Conservation (phyloP, 192 early-diverging fungal genomes). For the Backusella tarrabulga region DNA sequence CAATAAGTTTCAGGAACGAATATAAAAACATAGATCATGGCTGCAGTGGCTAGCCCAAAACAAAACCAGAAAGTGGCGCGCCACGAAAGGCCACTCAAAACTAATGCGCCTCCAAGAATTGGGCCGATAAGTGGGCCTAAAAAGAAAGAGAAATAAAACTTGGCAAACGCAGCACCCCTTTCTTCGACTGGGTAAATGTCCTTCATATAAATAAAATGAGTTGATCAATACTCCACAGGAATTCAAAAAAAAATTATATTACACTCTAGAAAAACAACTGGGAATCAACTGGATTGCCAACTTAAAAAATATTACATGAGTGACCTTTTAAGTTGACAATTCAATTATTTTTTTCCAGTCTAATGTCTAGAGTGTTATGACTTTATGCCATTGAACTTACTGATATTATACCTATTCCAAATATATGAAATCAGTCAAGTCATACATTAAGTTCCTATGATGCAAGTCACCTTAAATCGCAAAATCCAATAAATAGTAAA, state of each 20-base stretch:
- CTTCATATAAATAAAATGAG: constrained; percentile 11
- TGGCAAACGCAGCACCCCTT: constrained; percentile 29
- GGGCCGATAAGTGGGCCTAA: constrained; percentile 15
- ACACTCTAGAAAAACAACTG: neutral
- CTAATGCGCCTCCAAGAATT: constrained; percentile 6
- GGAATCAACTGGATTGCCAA: no score
- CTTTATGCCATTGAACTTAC: no score
- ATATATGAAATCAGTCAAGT: no score
- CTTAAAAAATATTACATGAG: no score
- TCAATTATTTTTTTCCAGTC: no score
- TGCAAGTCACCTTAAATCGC: no score
- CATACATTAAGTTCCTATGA: no score
- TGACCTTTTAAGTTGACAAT: no score
- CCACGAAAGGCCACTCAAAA: constrained; percentile 36
- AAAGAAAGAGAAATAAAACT: constrained; percentile 27
- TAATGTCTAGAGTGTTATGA: no score
- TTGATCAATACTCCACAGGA: neutral
- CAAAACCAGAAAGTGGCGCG: constrained; percentile 45
- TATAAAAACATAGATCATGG: neutral
- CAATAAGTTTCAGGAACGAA: no score
- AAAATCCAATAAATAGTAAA: no score
- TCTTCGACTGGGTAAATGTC: constrained; percentile 23
- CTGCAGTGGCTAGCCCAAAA: constrained; percentile 17
- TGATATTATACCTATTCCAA: no score
- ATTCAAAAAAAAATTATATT: neutral